These are phyloP conservation scores for Aurinia saxatilis DNA, from an alignment of 345 rosid genomes.

Conservation along the genomic window DNA sequence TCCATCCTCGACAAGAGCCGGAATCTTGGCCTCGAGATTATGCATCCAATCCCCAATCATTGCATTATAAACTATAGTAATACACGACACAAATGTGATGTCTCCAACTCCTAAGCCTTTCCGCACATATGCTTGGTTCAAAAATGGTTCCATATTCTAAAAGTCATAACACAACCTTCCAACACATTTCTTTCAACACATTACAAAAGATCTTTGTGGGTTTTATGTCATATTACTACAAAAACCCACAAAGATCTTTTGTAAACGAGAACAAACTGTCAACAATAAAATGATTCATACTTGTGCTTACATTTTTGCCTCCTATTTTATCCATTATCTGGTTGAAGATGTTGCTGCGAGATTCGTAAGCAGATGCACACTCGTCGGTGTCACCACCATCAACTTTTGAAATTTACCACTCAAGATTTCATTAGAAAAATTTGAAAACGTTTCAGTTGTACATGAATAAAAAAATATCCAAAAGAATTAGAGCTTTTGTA, in stretches of 20 bases:
- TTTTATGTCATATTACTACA: constrained; percentile 77
- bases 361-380: constrained; percentile 30
- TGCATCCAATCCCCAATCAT: constrained; percentile 70
- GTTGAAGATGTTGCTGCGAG: constrained; percentile 38
- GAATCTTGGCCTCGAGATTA: constrained; percentile 64
- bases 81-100: constrained; percentile 65
- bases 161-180: constrained; percentile 66
- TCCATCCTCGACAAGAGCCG: constrained; percentile 66
- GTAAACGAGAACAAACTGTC: neutral
- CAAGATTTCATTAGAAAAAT: neutral
- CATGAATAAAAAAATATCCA: neutral
- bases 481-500: neutral
- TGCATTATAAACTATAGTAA: constrained; percentile 41
- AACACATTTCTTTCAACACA: constrained; percentile 63
- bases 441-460: neutral
- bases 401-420: constrained; percentile 27
- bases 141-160: constrained; percentile 55
- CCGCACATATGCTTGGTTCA: constrained; percentile 42
- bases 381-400: constrained; percentile 45
- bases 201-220: too few relatives aligned
- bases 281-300: too few relatives aligned
- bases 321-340: constrained; percentile 23
- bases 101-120: too few relatives aligned
- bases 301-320: constrained; percentile 49
- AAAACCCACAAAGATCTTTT: neutral